Evolutionary conservation across 164 flowering plant species (phyloP).

Genomic region (Berberis thunbergii): DNA sequence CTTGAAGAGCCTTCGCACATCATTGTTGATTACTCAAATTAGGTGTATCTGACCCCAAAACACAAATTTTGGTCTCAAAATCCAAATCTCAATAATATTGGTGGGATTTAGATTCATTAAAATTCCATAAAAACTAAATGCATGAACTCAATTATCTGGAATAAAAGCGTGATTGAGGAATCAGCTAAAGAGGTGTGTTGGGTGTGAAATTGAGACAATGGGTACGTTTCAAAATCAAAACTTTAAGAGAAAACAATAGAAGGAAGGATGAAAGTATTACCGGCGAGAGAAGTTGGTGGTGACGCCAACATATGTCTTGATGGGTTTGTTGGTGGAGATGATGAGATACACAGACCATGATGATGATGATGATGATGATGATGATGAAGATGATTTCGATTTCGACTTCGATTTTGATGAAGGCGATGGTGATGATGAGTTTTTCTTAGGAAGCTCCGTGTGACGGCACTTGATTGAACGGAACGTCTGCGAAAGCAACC

Average conservation of each 20-base stretch:
- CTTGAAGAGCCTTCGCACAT: too few species aligned
- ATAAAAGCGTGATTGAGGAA: too few species aligned
- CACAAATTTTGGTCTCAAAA: too few species aligned
- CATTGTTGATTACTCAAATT: too few species aligned
- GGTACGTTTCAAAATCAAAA: neutral
- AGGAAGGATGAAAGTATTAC: slow-evolving; percentile 18
- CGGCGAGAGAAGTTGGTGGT: slow-evolving; percentile 71
- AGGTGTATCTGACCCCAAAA: too few species aligned
- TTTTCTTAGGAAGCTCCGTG: too few species aligned
- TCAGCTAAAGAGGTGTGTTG: too few species aligned
- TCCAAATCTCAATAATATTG: neutral
- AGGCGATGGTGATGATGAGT: too few species aligned
- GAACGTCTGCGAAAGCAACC: too few species aligned
- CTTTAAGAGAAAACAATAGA: neutral
- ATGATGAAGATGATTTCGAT: neutral
- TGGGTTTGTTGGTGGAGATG: slow-evolving; percentile 53
- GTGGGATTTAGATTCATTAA: neutral
- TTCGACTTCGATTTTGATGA: slow-evolving; percentile 1
- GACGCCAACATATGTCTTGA: slow-evolving; percentile 71
- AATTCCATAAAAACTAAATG: neutral
- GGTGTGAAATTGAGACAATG: neutral
- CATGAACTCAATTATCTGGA: neutral
- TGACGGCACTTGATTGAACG: too few species aligned
- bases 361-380: slow-evolving; percentile 4
- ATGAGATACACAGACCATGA: slow-evolving; percentile 68